These are phyloP conservation scores for Ophiocordyceps robertsii DNA, from an alignment of 2,329 filamentous ascomycete genomes.

Conservation along the genomic window DNA sequence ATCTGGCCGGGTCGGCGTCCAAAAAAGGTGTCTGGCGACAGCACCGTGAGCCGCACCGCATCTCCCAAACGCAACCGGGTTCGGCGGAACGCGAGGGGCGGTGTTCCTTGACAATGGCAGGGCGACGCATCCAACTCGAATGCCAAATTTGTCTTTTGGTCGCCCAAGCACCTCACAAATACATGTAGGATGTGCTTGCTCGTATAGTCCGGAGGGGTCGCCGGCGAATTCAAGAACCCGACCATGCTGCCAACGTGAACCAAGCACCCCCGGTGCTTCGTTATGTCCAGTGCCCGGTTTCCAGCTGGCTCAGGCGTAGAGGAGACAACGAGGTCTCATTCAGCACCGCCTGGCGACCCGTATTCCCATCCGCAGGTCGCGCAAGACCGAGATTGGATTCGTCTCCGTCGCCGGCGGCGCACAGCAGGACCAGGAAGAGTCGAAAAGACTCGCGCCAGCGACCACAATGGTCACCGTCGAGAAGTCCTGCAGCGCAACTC, in stretches of 20 bases:
- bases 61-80: too few species aligned
- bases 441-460: constrained; percentile 22
- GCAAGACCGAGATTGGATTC: constrained; percentile 13
- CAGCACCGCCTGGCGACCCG: constrained; percentile 19
- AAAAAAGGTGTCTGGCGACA: too few species aligned
- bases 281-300: constrained; percentile 22
- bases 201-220: constrained; percentile 21
- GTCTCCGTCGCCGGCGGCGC: constrained; percentile 17
- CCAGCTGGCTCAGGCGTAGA: constrained; percentile 23
- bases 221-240: constrained; percentile 14
- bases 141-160: constrained; percentile 17
- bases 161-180: constrained; percentile 18
- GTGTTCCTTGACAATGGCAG: constrained; percentile 1
- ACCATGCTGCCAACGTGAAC: constrained; percentile 21
- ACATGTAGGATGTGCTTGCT: constrained; percentile 23
- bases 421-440: constrained; percentile 21
- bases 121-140: constrained; percentile 18
- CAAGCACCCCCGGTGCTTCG: constrained; percentile 14
- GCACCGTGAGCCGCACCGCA: too few species aligned
- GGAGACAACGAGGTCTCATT: constrained; percentile 24
- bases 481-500: constrained; percentile 13
- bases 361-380: constrained; percentile 14
- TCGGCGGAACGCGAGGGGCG: too few species aligned
- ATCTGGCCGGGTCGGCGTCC: too few species aligned
- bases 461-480: constrained; percentile 21